A percentile compares a stretch with the other conserved stretches of the same genome.
These are phyloP conservation scores for Linaria vulgaris DNA, from an alignment of 257 asterid genomes.

Conservation along the genomic window DNA sequence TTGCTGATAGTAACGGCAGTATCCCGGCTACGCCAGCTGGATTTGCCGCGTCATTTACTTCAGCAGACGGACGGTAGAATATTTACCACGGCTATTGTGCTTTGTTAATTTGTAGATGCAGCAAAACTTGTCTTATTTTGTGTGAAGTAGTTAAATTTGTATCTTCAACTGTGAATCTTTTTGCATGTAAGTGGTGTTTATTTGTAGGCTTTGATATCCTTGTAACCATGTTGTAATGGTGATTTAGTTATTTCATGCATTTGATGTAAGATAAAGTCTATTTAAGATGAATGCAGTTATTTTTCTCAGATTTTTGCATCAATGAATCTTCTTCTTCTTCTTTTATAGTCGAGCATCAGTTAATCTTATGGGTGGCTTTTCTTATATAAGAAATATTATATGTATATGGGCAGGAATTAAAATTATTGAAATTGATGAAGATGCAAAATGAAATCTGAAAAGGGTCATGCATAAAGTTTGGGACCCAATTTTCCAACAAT, in stretches of 20 bases:
- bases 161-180: not conserved
- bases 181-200: not conserved
- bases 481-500: constrained; percentile 26
- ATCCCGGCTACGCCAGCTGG: constrained; percentile 86
- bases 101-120: constrained; percentile 22
- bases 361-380: too few species aligned
- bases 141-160: constrained; percentile 18
- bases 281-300: too few species aligned
- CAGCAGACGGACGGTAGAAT: constrained; percentile 70
- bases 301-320: too few species aligned
- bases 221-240: too few species aligned
- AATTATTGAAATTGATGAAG: not conserved
- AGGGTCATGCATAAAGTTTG: constrained; percentile 20
- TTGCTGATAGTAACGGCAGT: constrained; percentile 84
- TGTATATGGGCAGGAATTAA: too few species aligned
- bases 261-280: too few species aligned
- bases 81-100: not conserved
- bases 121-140: constrained; percentile 10
- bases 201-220: too few species aligned
- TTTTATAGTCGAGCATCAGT: too few species aligned
- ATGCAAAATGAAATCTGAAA: constrained; percentile 8
- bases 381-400: too few species aligned
- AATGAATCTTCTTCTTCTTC: too few species aligned
- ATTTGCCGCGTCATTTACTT: constrained; percentile 87
- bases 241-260: too few species aligned